Evolutionary conservation across 2,329 filamentous ascomycete species (phyloP).

Genomic region (Arachnomyces sp.): DNA sequence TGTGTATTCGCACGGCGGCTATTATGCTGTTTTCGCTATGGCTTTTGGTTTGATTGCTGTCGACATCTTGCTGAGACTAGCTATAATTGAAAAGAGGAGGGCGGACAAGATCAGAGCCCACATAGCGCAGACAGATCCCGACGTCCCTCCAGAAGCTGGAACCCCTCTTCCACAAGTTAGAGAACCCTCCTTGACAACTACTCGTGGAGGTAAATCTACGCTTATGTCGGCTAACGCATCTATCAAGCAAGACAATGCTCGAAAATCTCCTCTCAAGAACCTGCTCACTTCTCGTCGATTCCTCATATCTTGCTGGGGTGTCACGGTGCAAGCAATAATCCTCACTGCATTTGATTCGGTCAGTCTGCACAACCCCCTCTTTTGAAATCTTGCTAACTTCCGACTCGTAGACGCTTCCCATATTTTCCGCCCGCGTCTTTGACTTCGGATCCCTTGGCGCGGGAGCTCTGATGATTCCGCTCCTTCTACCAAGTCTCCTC

Average conservation of each 20-base stretch:
- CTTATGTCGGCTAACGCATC: background rate
- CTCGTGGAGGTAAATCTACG: background rate
- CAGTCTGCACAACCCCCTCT: too few species aligned
- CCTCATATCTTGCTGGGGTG: slow-evolving; percentile 37
- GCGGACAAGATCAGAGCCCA: background rate
- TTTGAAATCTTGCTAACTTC: background rate
- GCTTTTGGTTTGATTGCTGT: slow-evolving; percentile 45
- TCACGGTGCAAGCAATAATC: slow-evolving; percentile 43
- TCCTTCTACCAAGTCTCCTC: slow-evolving; percentile 55
- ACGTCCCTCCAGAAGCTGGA: background rate
- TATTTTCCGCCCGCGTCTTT: slow-evolving; percentile 50
- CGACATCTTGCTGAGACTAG: slow-evolving; percentile 53
- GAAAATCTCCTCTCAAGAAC: slow-evolving; percentile 13
- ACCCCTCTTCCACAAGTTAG: too few species aligned
- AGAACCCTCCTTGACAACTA: background rate
- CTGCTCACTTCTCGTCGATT: slow-evolving; percentile 38
- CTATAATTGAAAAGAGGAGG: slow-evolving; percentile 52
- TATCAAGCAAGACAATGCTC: background rate
- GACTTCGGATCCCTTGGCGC: slow-evolving; percentile 50
- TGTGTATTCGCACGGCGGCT: slow-evolving; percentile 42
- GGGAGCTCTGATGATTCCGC: slow-evolving; percentile 50
- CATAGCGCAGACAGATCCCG: background rate
- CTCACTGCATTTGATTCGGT: slow-evolving; percentile 48
- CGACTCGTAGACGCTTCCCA: slow-evolving; percentile 39
- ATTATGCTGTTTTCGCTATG: slow-evolving; percentile 25